Conservation (phyloP, 1,284 basidiomycete genomes). For the Pholiota adiposa region DNA sequence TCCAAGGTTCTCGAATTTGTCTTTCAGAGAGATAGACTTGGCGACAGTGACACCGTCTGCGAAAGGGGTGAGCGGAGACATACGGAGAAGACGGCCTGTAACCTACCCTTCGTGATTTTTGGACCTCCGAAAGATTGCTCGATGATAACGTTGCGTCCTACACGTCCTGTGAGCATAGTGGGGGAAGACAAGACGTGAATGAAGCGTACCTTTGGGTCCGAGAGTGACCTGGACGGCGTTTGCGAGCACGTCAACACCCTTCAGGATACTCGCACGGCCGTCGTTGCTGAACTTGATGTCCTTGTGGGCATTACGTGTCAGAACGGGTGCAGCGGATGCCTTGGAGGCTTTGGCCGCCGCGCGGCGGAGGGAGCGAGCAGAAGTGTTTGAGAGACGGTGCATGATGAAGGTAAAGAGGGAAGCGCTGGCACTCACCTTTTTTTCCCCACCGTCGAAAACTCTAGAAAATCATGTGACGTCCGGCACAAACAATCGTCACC, state of each 20-base stretch:
- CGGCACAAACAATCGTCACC: no score
- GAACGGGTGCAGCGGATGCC: constrained; percentile 29
- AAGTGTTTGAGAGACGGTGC: constrained; percentile 52
- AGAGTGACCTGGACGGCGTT: constrained; percentile 95
- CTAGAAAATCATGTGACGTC: constrained; percentile 11
- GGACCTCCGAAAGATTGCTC: constrained; percentile 97
- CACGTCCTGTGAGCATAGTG: constrained; percentile 6
- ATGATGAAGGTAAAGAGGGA: constrained; percentile 29
- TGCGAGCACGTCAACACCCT: constrained; percentile 95
- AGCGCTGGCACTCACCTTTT: constrained; percentile 3
- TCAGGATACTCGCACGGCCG: constrained; percentile 91
- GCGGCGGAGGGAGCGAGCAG: constrained; percentile 49
- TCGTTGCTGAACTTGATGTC: constrained; percentile 98
- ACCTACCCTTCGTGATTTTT: constrained; percentile 92
- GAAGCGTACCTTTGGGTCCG: constrained; percentile 87
- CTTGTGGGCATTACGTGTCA: constrained; percentile 83
- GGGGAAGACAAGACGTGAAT: constrained; percentile 17
- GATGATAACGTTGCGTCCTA: constrained; percentile 97
- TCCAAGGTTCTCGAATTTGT: constrained; percentile 99
- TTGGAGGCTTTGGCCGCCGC: constrained; percentile 44
- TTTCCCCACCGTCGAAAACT: constrained; percentile 8
- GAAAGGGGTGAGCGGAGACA: constrained; percentile 13
- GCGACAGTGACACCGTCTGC: constrained; percentile 97
- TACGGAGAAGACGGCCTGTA: constrained; percentile 17
- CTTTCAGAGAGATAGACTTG: constrained; percentile 92